These are phyloP conservation scores for Naganishia albida DNA, from an alignment of 1,284 basidiomycete species.

Conservation along the genomic window DNA sequence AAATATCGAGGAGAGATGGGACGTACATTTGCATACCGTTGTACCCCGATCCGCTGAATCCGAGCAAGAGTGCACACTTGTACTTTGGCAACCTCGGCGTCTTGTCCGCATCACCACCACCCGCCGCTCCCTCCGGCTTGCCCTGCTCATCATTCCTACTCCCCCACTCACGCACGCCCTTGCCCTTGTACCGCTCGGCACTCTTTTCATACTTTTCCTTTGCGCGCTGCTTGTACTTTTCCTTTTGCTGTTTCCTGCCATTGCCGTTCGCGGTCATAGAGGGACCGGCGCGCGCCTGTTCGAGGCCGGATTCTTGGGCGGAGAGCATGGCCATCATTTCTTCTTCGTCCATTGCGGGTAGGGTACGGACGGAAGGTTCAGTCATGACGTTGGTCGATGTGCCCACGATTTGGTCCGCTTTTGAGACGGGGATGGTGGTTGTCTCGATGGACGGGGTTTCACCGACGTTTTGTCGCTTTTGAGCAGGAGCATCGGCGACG, in stretches of 20 bases:
- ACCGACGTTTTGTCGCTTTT: slow-evolving; percentile 20
- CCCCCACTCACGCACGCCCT: slow-evolving; percentile 24
- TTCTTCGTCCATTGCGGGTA: slow-evolving; percentile 22
- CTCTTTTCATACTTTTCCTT: slow-evolving; percentile 26
- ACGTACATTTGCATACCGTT: slow-evolving; percentile 95
- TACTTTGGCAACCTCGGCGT: slow-evolving; percentile 58
- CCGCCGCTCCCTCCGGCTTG: slow-evolving; percentile 18
- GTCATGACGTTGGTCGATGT: slow-evolving; percentile 2
- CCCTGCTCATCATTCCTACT: slow-evolving; percentile 9
- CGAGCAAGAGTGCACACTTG: slow-evolving; percentile 59
- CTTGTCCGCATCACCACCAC: slow-evolving; percentile 32
- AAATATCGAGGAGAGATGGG: background rate
- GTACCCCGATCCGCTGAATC: slow-evolving; percentile 63
- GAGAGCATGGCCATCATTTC: slow-evolving; percentile 29
- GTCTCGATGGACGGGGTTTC: background rate
- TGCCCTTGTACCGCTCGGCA: slow-evolving; percentile 30
- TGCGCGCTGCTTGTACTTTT: slow-evolving; percentile 22
- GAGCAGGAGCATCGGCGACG: background rate
- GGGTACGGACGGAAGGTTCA: background rate
- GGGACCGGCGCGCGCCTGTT: slow-evolving; percentile 12
- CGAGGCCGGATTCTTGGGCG: slow-evolving; percentile 24
- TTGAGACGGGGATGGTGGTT: background rate
- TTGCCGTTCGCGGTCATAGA: background rate
- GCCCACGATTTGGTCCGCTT: slow-evolving; percentile 2
- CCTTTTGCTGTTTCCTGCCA: slow-evolving; percentile 9